These are phyloP conservation scores for Colletotrichum falcatum DNA, from an alignment of 2,329 filamentous ascomycete species.

Conservation along the genomic window DNA sequence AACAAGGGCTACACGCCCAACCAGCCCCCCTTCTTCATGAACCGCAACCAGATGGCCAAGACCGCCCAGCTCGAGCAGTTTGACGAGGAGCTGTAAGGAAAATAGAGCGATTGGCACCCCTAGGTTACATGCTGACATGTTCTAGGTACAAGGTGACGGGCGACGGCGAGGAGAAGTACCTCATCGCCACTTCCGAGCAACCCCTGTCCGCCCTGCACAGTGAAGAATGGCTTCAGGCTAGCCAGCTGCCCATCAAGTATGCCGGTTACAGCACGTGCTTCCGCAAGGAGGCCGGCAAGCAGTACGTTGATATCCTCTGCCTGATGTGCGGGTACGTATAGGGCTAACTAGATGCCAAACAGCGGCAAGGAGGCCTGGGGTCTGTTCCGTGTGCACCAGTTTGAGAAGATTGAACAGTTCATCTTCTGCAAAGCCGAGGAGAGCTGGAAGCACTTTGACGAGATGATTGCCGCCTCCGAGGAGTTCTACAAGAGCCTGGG, in stretches of 20 bases:
- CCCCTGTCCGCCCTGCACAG: slow-evolving; percentile 93
- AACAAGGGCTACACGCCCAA: slow-evolving; percentile 80
- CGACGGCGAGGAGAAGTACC: slow-evolving; percentile 87
- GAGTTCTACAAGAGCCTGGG: slow-evolving; percentile 94
- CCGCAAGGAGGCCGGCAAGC: slow-evolving; percentile 92
- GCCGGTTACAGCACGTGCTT: slow-evolving; percentile 96
- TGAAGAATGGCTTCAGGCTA: slow-evolving; percentile 89
- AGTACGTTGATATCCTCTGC: slow-evolving; percentile 57
- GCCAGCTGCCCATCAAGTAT: slow-evolving; percentile 91
- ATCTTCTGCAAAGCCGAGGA: slow-evolving; percentile 86
- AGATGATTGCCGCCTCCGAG: slow-evolving; percentile 91
- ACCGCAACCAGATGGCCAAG: slow-evolving; percentile 89
- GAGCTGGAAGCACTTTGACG: slow-evolving; percentile 92
- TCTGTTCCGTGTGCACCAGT: slow-evolving; percentile 97
- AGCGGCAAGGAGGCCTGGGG: slow-evolving; percentile 91
- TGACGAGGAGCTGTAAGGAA: slow-evolving; percentile 81
- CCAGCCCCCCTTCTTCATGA: slow-evolving; percentile 42
- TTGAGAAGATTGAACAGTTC: slow-evolving; percentile 93
- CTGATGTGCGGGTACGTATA: background rate
- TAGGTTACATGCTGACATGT: background rate
- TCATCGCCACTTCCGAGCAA: slow-evolving; percentile 82
- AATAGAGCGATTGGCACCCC: background rate
- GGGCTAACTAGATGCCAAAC: slow-evolving; percentile 35
- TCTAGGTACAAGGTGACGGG: slow-evolving; percentile 87
- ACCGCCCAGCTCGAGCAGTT: slow-evolving; percentile 97